A percentile compares a stretch with the other conserved stretches of the same genome.
These are phyloP conservation scores for Zopfia rhizophila DNA, from an alignment of 2,329 filamentous ascomycete species.

Conservation along the genomic window DNA sequence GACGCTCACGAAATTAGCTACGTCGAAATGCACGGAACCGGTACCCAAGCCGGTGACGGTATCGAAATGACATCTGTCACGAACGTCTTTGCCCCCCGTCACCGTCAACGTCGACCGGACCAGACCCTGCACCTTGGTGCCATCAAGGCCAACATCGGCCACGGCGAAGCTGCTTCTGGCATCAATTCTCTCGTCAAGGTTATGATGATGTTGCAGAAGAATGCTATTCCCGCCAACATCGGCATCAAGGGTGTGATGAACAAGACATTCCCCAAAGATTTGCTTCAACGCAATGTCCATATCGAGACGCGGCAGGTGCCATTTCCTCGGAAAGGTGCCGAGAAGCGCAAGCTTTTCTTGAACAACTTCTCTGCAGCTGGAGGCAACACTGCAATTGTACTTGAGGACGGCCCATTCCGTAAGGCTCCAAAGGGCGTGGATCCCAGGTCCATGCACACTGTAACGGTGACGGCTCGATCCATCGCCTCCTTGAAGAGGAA, in stretches of 20 bases:
- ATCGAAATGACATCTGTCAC: slow-evolving; percentile 84
- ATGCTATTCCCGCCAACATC: slow-evolving; percentile 64
- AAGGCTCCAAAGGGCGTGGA: slow-evolving; percentile 55
- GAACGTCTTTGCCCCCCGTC: slow-evolving; percentile 67
- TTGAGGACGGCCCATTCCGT: slow-evolving; percentile 61
- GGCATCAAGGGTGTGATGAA: slow-evolving; percentile 67
- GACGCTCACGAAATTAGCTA: slow-evolving; percentile 82
- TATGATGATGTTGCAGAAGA: slow-evolving; percentile 65
- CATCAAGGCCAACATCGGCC: slow-evolving; percentile 66
- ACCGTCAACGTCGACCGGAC: slow-evolving; percentile 60
- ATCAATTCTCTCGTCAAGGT: slow-evolving; percentile 65
- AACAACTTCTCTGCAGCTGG: slow-evolving; percentile 66
- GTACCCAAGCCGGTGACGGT: slow-evolving; percentile 84
- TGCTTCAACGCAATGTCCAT: slow-evolving; percentile 63
- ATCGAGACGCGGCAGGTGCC: slow-evolving; percentile 59
- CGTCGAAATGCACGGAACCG: slow-evolving; percentile 90
- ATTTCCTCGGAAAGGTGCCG: slow-evolving; percentile 59
- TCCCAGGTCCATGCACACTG: slow-evolving; percentile 57
- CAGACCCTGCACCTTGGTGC: slow-evolving; percentile 64
- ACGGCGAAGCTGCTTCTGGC: slow-evolving; percentile 65
- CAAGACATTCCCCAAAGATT: slow-evolving; percentile 64
- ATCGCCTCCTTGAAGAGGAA: slow-evolving; percentile 64
- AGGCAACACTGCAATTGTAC: slow-evolving; percentile 64
- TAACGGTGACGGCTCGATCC: slow-evolving; percentile 62
- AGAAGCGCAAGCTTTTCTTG: slow-evolving; percentile 61